A percentile compares a stretch with the other conserved stretches of the same genome.
These are phyloP conservation scores for Hibiscus trionum DNA, from an alignment of 345 rosid genomes.

Conservation along the genomic window DNA sequence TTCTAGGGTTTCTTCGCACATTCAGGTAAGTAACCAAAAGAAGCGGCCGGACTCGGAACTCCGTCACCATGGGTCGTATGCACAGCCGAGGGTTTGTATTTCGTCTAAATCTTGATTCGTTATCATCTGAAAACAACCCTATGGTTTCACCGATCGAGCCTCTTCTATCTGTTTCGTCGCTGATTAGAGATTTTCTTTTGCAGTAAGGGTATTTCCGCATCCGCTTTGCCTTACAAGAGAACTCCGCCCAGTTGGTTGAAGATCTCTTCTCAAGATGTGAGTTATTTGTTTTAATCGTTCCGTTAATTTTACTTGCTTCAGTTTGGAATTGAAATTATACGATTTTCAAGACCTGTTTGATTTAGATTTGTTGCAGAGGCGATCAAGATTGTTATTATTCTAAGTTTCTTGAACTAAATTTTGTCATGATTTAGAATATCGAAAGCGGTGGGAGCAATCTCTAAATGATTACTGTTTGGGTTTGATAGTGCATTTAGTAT, in stretches of 20 bases:
- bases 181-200: background rate
- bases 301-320: background rate
- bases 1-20: constrained; percentile 20
- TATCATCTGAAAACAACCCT: background rate
- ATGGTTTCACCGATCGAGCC: background rate
- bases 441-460: background rate
- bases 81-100: constrained; percentile 58
- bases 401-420: background rate
- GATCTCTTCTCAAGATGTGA: constrained; percentile 53
- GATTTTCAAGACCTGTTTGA: background rate
- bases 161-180: background rate
- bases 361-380: background rate
- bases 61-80: constrained; percentile 76
- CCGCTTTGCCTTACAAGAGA: constrained; percentile 82
- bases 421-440: background rate
- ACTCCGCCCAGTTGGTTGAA: constrained; percentile 83
- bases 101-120: background rate
- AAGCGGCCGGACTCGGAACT: background rate
- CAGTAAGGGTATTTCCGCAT: constrained; percentile 84
- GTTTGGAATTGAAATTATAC: background rate
- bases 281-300: background rate
- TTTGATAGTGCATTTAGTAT: background rate
- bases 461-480: background rate
- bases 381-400: background rate
- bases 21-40: background rate